A percentile compares a stretch with the other conserved stretches of the same genome.
phyloP scores from a whole-genome alignment of 108 stramenopile genomes.

The Pseudonitzschia pungens region DNA sequence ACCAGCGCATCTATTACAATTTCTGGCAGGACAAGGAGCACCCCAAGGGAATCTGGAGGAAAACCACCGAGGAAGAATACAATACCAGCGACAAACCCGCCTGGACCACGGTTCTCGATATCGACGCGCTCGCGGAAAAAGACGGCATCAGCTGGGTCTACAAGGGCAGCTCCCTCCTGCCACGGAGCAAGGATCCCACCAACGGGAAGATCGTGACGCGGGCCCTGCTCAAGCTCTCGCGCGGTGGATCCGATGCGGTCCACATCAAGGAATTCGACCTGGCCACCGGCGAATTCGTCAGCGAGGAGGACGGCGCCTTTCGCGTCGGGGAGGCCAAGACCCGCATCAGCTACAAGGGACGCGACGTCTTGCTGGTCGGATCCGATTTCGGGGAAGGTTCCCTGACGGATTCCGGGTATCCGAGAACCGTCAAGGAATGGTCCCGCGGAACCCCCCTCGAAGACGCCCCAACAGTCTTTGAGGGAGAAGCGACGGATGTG shows the following conservation, averaged over 20 bases:
- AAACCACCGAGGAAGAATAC: constrained; percentile 73
- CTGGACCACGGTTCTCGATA: constrained; percentile 84
- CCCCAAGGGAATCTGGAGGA: constrained; percentile 86
- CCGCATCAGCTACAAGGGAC: constrained; percentile 55
- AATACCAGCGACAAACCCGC: constrained; percentile 43
- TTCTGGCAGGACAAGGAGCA: constrained; percentile 78
- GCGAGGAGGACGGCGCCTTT: constrained; percentile 52
- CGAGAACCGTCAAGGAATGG: constrained; percentile 88
- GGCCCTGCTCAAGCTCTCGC: constrained; percentile 68
- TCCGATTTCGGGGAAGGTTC: constrained; percentile 47
- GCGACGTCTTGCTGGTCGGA: constrained; percentile 61
- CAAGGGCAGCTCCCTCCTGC: constrained; percentile 64
- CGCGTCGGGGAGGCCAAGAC: constrained; percentile 80
- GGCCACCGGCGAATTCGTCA: constrained; percentile 70
- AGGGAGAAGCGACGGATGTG: constrained; percentile 87
- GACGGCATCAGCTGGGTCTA: constrained; percentile 85
- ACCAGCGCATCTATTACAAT: constrained; percentile 63
- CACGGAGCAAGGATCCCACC: constrained; percentile 55
- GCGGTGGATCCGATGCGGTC: constrained; percentile 90
- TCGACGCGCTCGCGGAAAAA: constrained; percentile 69
- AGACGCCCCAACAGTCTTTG: constrained; percentile 84
- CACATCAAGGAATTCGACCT: constrained; percentile 89
- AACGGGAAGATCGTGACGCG: constrained; percentile 57
- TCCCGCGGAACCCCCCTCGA: constrained; percentile 81
- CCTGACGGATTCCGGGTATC: constrained; percentile 88